These are phyloP conservation scores for Taiwanofungus camphoratus DNA, from an alignment of 1,284 basidiomycete species.

Conservation along the genomic window DNA sequence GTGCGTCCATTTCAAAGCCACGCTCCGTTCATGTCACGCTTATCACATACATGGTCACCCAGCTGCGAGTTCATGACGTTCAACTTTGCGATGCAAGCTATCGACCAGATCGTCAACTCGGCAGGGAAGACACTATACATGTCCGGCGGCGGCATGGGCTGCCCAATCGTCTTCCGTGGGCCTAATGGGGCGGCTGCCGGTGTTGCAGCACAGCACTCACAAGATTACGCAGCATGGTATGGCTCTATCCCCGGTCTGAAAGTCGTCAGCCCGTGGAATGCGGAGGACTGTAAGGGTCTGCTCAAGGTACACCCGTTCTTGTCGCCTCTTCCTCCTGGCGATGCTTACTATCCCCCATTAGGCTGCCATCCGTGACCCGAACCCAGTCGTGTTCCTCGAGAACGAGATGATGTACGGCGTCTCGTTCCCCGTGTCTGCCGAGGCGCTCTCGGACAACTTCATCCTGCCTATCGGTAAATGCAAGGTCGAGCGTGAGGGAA, in stretches of 20 bases:
- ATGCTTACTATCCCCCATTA: slow-evolving; percentile 25
- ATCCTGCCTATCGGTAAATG: slow-evolving; percentile 95
- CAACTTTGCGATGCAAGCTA: slow-evolving; percentile 95
- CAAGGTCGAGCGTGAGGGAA: slow-evolving; percentile 91
- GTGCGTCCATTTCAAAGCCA: slow-evolving; percentile 39
- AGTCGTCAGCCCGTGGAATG: slow-evolving; percentile 95
- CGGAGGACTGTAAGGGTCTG: slow-evolving; percentile 97
- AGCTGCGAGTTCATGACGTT: slow-evolving; percentile 99
- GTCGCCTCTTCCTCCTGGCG: slow-evolving; percentile 1
- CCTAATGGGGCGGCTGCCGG: slow-evolving; percentile 98
- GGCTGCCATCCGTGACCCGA: slow-evolving; percentile 97
- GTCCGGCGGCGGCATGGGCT: slow-evolving; percentile 97
- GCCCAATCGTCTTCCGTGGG: slow-evolving; percentile 98
- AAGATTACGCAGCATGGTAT: slow-evolving; percentile 94
- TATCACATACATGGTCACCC: slow-evolving; percentile 3
- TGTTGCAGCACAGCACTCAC: slow-evolving; percentile 92
- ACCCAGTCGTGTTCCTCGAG: slow-evolving; percentile 97
- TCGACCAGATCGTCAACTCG: slow-evolving; percentile 99
- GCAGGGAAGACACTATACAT: slow-evolving; percentile 99
- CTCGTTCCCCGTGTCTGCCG: slow-evolving; percentile 91
- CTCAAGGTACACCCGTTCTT: slow-evolving; percentile 64
- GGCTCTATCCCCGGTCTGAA: slow-evolving; percentile 95
- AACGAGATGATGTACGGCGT: slow-evolving; percentile 99
- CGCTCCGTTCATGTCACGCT: too few species aligned
- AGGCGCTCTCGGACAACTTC: slow-evolving; percentile 95